Evolutionary conservation across 2,329 filamentous ascomycete species (phyloP), one percentile per base, ranked within the genome.

Genomic region (Lachnellula subtilissima): DNA sequence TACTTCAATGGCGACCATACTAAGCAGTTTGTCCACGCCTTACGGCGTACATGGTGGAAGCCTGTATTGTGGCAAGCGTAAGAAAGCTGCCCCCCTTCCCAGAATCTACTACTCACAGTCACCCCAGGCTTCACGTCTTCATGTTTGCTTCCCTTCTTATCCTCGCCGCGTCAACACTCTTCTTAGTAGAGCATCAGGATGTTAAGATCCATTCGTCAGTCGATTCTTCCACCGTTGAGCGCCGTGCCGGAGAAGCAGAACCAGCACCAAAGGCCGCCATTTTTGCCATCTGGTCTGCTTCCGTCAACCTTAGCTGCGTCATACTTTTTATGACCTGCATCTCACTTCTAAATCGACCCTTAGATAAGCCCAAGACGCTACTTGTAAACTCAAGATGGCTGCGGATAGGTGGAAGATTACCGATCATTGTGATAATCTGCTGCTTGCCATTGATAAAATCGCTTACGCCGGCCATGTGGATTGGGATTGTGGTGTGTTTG

Each of bases 1-100:
- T 61, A 63, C 42, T 63, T 63, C 32, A 61, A 61, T 28, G 61
- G 55, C 4, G 58, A 63, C 39, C 56, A 60, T 23, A 57, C 52
- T 11, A 61, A 55, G 15, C 39, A 46, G 8, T 63, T 51, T 49
- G 50, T 63, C 1, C 58, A 63, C 37, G 61, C 58, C 14, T 45
- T 63, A n/a, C 51, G 55, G 22, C 47, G 58, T 23, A 63, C 56
- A 0, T 63, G 61, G 61, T 63, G 55, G 56, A 61, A 57, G 28
- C 50, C 53, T 7, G 46, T 59, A n/a, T 12, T 61, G 2, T 63
- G 58, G 61, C 58, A 59, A 37, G 28, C 50, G 61, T 63, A 36
- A 45, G 54, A 36, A 14, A 23, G 11, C n/a, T 32, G 6, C 36
- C 12, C 19, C 14, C 28, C 23, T 22, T 42, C 4, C 22, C n/a